Conservation (phyloP, 2,329 filamentous ascomycete genomes). For the Cryphonectria carpinicola region DNA sequence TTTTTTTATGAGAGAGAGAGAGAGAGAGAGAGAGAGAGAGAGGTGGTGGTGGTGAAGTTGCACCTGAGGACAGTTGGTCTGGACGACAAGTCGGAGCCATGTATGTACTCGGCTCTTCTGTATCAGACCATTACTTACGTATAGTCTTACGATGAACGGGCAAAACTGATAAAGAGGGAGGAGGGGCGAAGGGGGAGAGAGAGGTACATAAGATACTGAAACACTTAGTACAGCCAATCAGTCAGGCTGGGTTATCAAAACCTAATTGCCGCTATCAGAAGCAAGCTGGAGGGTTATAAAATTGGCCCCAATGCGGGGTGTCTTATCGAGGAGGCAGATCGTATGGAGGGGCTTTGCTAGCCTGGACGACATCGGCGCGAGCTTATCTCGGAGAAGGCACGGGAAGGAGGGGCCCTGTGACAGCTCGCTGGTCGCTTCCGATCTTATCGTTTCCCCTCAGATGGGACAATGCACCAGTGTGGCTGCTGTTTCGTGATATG, state of each 20-base stretch:
- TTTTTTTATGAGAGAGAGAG: too few species aligned
- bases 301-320: slow-evolving; percentile 22
- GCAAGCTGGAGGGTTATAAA: background rate
- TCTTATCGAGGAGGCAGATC: slow-evolving; percentile 9
- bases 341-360: background rate
- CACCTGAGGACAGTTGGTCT: too few species aligned
- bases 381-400: slow-evolving; percentile 17
- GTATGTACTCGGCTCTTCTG: too few species aligned
- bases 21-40: too few species aligned
- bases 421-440: slow-evolving; percentile 20
- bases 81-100: too few species aligned
- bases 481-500: slow-evolving; percentile 10
- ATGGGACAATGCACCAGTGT: background rate
- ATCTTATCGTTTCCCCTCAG: slow-evolving; percentile 25
- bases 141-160: background rate
- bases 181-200: too few species aligned
- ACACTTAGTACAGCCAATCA: background rate
- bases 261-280: slow-evolving; percentile 16
- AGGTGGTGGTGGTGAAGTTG: too few species aligned
- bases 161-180: background rate
- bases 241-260: slow-evolving; percentile 14
- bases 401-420: slow-evolving; percentile 4
- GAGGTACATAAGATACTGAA: background rate
- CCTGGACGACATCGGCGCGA: slow-evolving; percentile 25
- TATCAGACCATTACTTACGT: too few species aligned